Conservation (phyloP, 129 eudicot genomes). For the Flaveria sonorensis region DNA sequence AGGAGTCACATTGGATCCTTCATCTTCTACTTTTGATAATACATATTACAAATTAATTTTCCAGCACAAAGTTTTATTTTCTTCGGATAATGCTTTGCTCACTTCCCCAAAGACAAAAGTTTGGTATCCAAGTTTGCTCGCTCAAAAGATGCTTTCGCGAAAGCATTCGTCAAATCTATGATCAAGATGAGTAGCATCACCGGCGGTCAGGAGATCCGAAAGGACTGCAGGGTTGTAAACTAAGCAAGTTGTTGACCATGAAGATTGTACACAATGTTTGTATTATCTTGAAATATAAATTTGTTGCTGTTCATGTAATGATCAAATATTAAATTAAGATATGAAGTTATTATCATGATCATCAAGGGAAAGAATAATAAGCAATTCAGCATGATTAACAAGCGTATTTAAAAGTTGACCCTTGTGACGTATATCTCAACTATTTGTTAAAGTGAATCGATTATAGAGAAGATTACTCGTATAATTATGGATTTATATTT, state of each 20-base stretch:
- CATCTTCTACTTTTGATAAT: constrained; percentile 62
- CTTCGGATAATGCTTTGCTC: constrained; percentile 79
- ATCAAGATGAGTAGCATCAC: constrained; percentile 85
- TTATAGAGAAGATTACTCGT: no score
- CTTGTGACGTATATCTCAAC: no score
- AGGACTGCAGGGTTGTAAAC: constrained; percentile 59
- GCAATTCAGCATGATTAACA: not conserved
- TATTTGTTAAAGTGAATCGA: no score
- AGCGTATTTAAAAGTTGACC: no score
- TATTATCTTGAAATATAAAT: not conserved
- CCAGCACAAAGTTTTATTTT: constrained; percentile 62
- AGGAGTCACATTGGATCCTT: constrained; percentile 65
- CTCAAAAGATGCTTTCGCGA: constrained; percentile 57
- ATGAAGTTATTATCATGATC: not conserved
- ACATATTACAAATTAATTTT: constrained; percentile 64
- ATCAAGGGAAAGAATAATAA: not conserved
- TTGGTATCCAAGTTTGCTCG: constrained; percentile 63
- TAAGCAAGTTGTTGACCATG: constrained; percentile 10
- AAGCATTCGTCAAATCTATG: constrained; percentile 85
- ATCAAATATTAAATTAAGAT: not conserved
- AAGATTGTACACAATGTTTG: constrained; percentile 10
- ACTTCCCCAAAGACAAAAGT: constrained; percentile 50
- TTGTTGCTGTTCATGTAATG: not conserved
- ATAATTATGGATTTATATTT: no score
- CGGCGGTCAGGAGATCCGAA: constrained; percentile 71